Conservation (phyloP, 768 basidiomycete species). For the Phanerochaete carnosa region DNA sequence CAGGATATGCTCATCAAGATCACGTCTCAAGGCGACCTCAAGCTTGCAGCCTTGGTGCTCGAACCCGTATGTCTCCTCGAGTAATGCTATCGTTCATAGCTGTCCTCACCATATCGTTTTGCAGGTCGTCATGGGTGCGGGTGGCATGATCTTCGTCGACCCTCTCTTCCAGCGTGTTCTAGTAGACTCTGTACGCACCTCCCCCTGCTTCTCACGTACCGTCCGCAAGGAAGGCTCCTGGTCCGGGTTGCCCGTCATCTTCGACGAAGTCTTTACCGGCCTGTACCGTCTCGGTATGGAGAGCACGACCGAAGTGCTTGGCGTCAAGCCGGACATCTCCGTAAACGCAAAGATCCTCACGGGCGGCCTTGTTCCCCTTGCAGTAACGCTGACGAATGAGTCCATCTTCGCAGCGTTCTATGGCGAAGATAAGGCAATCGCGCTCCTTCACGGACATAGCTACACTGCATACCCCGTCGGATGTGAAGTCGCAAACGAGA, state of each 20-base stretch:
- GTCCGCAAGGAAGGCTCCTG: conserved; percentile 30
- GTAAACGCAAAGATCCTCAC: conserved; percentile 94
- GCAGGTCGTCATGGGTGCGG: conserved; percentile 83
- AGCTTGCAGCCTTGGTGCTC: conserved; percentile 74
- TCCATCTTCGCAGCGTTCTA: conserved; percentile 79
- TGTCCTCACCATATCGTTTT: neutral
- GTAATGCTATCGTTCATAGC: neutral
- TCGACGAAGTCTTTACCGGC: conserved; percentile 95
- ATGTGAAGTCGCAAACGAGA: conserved; percentile 85
- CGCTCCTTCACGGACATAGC: conserved; percentile 90
- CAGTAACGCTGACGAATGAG: conserved; percentile 78
- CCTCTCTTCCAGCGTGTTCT: conserved; percentile 92
- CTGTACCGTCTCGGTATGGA: conserved; percentile 82
- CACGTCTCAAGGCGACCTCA: conserved; percentile 34
- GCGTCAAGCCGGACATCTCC: conserved; percentile 79
- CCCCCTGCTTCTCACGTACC: conserved; percentile 21
- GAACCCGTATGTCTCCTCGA: conserved; percentile 50
- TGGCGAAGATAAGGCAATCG: conserved; percentile 73
- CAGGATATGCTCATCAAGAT: conserved; percentile 46
- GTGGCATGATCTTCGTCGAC: conserved; percentile 96
- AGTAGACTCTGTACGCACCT: conserved; percentile 71
- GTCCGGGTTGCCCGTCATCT: conserved; percentile 84
- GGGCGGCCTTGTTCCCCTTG: conserved; percentile 86
- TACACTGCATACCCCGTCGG: conserved; percentile 95
- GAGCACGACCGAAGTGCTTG: conserved; percentile 62